These are phyloP conservation scores for Scedosporium dehoogii DNA, from an alignment of 2,329 filamentous ascomycete genomes.

Conservation along the genomic window DNA sequence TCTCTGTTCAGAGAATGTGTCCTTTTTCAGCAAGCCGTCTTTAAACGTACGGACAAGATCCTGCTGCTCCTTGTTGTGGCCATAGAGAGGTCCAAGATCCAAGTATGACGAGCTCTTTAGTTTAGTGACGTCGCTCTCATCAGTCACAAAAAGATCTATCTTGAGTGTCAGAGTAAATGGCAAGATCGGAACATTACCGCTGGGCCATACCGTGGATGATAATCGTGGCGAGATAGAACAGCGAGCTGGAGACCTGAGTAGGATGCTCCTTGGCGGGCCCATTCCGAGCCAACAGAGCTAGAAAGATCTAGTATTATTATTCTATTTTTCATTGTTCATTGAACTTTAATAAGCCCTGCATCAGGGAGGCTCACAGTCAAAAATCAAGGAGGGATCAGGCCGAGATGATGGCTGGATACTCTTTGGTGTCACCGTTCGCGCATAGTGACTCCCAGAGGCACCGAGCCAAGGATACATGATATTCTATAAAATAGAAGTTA, in stretches of 20 bases:
- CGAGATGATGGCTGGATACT: constrained; percentile 15
- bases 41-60: constrained; percentile 22
- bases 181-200: constrained; percentile 9
- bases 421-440: constrained; percentile 18
- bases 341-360: not conserved
- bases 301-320: not conserved
- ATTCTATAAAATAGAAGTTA: constrained; percentile 14
- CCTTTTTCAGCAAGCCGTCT: constrained; percentile 34
- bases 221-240: constrained; percentile 39
- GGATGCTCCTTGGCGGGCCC: constrained; percentile 21
- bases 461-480: constrained; percentile 18
- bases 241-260: constrained; percentile 32
- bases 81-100: constrained; percentile 34
- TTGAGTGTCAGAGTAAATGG: constrained; percentile 6
- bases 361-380: constrained; percentile 13
- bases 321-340: not conserved
- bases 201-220: constrained; percentile 40
- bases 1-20: constrained; percentile 56
- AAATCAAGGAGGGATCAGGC: constrained; percentile 20
- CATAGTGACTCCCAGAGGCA: constrained; percentile 19
- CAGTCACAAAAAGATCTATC: constrained; percentile 14
- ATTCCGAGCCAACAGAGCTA: constrained; percentile 16
- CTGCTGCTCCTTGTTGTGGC: constrained; percentile 23
- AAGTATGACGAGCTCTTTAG: constrained; percentile 33
- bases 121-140: constrained; percentile 19